Base-by-base conservation (phyloP, 768 basidiomycete species). In the Termitomyces sp. region DNA sequence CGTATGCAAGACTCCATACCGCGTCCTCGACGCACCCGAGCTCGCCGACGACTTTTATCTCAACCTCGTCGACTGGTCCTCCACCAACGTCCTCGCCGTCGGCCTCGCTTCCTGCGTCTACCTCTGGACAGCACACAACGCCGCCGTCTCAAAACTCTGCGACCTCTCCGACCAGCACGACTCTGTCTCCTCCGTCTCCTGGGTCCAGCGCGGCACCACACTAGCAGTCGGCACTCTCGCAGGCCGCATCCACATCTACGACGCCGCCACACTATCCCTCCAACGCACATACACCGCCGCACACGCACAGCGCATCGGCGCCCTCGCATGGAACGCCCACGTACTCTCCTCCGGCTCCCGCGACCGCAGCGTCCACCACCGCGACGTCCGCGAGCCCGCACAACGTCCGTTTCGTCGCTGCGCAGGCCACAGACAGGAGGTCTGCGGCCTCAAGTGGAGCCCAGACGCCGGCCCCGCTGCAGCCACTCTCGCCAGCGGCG, bases 41-140 rank as follows among this genome's bases (percentile, higher is more conserved):
- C 84, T 99, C 13, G 93, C 94, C 31, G 96, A 98, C 69, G 96
- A 99, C 71, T 99, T 98, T 72, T 98, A 99, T 68, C 88, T 99
- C 62, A 98, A 98, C 68, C 81, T 98, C 12, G 95, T 98, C 24
- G 95, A 98, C 62, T 98, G 97, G 97, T 93, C 91, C 2, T 89
- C 87, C 55, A 95, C 92, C 5, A 98, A 98, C 68, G 87, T 98
- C 0, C 85, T 98, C 0, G 95, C 91, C 3, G 97, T 98, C 8
- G 96, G 95, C 2, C 80, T 99, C 7, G 92, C 89, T 3, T 78
- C 87, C 0, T 95, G 93, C 61, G 96, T 99, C 13, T 99, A 99
- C 69, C 85, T 98, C 1, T 99, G 97, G 97, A 91, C 90, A 8
- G 97, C 96, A 7, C 88, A 93, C 54, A 97, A 95, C 58, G 93